Percentiles rank a stretch among this genome's conserved stretches.
phyloP scores from a whole-genome alignment of 305 asterid genomes.

The Fraxinus xanthoxyloides region DNA sequence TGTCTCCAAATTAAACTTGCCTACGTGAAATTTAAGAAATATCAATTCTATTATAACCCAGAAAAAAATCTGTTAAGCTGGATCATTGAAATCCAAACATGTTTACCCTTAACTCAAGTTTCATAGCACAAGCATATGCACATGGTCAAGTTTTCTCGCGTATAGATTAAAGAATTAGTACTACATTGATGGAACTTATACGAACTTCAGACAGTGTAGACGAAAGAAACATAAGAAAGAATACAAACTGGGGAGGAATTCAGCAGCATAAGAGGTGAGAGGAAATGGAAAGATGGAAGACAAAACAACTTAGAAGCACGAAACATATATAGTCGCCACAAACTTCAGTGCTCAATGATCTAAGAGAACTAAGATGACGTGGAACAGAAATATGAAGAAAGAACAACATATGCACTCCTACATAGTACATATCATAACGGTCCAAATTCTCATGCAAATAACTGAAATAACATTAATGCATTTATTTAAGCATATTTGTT shows the following conservation, averaged over 20 bases:
- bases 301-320: neutral
- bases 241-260: neutral
- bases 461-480: neutral
- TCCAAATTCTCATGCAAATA: neutral
- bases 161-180: neutral
- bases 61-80: slow-evolving; percentile 1
- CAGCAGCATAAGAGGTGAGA: neutral
- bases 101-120: neutral
- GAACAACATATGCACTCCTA: neutral
- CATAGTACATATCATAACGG: neutral
- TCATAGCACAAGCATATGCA: neutral
- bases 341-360: slow-evolving; percentile 7
- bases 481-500: neutral
- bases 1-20: slow-evolving; percentile 75
- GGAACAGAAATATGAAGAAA: neutral
- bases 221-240: neutral
- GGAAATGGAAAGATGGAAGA: slow-evolving; percentile 10
- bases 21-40: slow-evolving; percentile 39
- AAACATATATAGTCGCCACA: neutral
- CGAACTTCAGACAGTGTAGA: neutral
- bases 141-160: neutral
- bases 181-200: slow-evolving; percentile 9
- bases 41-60: slow-evolving; percentile 12
- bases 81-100: neutral
- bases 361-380: neutral